Evolutionary conservation across 805 yeast genomes (phyloP).

Genomic region (Candida ipomoeae): DNA sequence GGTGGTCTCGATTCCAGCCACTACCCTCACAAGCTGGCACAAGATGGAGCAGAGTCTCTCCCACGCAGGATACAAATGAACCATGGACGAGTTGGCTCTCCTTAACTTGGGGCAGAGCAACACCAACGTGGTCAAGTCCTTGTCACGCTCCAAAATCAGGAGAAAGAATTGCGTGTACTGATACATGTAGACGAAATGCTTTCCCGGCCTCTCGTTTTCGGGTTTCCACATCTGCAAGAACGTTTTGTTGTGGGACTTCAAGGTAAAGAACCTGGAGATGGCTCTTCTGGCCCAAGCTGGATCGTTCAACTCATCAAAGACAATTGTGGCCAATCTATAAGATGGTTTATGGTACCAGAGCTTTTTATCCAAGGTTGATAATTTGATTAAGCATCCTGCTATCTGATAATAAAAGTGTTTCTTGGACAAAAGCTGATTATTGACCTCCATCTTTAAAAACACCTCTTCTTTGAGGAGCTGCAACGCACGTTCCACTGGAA

Average conservation of each 20-base stretch:
- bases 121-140: constrained; percentile 58
- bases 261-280: constrained; percentile 57
- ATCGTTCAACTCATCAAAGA: constrained; percentile 51
- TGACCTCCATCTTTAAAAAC: constrained; percentile 1
- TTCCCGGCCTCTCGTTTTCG: constrained; percentile 86
- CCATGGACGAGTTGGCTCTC: constrained; percentile 72
- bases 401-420: constrained; percentile 36
- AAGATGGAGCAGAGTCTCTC: constrained; percentile 52
- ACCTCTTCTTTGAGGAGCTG: constrained; percentile 36
- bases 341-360: constrained; percentile 91
- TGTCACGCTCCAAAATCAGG: constrained; percentile 46
- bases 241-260: constrained; percentile 65
- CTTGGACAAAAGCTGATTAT: constrained; percentile 13
- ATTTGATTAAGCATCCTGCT: constrained; percentile 42
- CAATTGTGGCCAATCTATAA: constrained; percentile 63
- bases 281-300: constrained; percentile 55
- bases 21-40: constrained; percentile 48
- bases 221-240: constrained; percentile 91
- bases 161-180: constrained; percentile 66
- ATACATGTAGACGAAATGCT: constrained; percentile 75
- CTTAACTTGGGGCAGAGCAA: constrained; percentile 70
- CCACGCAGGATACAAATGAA: constrained; percentile 61
- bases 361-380: constrained; percentile 63
- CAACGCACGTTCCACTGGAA: constrained; percentile 39
- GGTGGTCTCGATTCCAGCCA: constrained; percentile 36